These are phyloP conservation scores for Myriosclerotinia curreyana DNA, from an alignment of 2,329 filamentous ascomycete species.

Conservation along the genomic window DNA sequence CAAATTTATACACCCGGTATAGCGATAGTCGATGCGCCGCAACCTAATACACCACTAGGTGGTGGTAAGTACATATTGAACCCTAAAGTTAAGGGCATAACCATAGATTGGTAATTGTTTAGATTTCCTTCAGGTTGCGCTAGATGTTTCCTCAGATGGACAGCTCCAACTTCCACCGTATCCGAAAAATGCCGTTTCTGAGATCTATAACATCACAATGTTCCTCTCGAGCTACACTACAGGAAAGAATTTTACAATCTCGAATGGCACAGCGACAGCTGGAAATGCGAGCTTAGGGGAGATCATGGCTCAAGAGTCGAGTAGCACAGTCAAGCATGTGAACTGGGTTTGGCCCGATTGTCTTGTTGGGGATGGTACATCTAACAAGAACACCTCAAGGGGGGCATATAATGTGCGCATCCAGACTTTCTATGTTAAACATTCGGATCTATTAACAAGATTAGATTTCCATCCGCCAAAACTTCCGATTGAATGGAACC, in stretches of 20 bases:
- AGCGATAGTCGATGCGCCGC: slow-evolving; percentile 62
- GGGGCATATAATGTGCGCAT: slow-evolving; percentile 57
- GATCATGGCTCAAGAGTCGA: slow-evolving; percentile 61
- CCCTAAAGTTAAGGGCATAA: too few relatives aligned
- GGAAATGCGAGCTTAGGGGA: slow-evolving; percentile 56
- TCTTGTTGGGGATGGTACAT: slow-evolving; percentile 54
- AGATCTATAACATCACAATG: slow-evolving; percentile 62
- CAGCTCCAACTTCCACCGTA: slow-evolving; percentile 58
- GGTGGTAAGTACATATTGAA: slow-evolving; percentile 49
- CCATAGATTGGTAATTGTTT: slow-evolving; percentile 22
- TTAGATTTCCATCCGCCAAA: slow-evolving; percentile 68
- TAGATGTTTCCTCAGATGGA: slow-evolving; percentile 66
- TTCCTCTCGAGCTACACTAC: slow-evolving; percentile 65
- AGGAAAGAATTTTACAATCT: slow-evolving; percentile 64
- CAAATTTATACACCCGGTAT: slow-evolving; percentile 69
- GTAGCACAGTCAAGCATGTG: slow-evolving; percentile 70
- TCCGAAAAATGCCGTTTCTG: slow-evolving; percentile 51
- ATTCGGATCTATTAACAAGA: background rate
- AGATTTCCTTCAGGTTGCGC: slow-evolving; percentile 58
- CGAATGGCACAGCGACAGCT: slow-evolving; percentile 55
- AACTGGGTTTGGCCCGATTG: slow-evolving; percentile 71
- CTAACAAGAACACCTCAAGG: slow-evolving; percentile 48
- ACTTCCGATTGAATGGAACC: slow-evolving; percentile 61
- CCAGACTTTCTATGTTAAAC: background rate
- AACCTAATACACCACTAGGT: slow-evolving; percentile 61